Base-by-base conservation (phyloP, 2,329 filamentous ascomycete species). In the Aureobasidium sp. region DNA sequence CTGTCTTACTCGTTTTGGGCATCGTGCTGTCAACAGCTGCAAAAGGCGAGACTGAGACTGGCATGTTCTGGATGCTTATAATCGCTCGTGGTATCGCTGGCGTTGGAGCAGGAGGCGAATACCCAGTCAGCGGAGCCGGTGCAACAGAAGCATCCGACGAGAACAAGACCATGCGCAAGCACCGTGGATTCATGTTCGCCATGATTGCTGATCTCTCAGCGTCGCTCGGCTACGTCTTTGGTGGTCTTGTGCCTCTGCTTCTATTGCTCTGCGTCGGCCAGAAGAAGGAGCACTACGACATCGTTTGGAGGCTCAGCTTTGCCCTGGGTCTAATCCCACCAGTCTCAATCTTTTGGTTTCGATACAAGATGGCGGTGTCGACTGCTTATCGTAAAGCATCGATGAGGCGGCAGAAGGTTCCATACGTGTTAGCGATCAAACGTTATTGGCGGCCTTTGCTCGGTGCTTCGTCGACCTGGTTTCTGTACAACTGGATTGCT, bases 401-500 rank as follows among this genome's bases (percentile, higher is more conserved):
- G 0, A 88, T 88, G 74, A 86, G 87, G 70, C 76, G 87, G 70
- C 76, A 72, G 25, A 74, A 74, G 10, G 82, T 88, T 0, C 84
- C 86, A 0, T 86, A 88, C 67, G 69, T 72, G 1, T 77, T 88
- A 0, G 79, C 87, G 8, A 43, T 85, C 13, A 78, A 78, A 25
- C 88, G 82, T 71, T 88, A 88, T 75, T 88, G 86, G 85, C 84
- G 81, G 70, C 76, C 81, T 2, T 74, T 89, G 15, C 75, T 85
- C 38, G 85, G 87, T 13, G 87, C 85, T 13, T 85, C 81, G 61
- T 81, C 84, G 15, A 85, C 86, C 55, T 88, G 85, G 85, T 88
- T 88, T 72, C 79, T 87, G 16, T 85, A 85, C 73, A 80, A 82
- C 68, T 82, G 78, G 40, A 80, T 84, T n/a, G 81, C 88, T 3